Base-by-base conservation (phyloP, 176 grass and related monocot species). In the Tillandsia fasciculata region DNA sequence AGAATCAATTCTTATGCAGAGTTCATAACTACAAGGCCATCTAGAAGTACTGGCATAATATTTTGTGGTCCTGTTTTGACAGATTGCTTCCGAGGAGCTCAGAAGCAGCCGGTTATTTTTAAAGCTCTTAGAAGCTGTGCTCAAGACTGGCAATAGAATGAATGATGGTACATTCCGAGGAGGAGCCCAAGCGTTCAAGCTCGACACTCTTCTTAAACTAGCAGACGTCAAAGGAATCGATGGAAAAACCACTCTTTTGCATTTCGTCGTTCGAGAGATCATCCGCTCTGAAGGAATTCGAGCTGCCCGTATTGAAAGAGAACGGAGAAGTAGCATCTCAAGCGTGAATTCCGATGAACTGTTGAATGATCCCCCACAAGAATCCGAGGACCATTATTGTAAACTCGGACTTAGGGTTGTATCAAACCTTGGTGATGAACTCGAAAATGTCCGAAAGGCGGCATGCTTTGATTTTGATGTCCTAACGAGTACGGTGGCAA, bases 141-240 rank as follows among this genome's bases (percentile, higher is more conserved):
- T 99, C 66, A 99, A 99, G 81, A 87, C 87, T 7, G 89, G 94
- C 14, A 93, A 93, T 66, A 80, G 82, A 11, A 93, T 99, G 81
- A 99, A 99, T 76, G 78, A 80, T 68, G 94, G 89, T 76, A 90
- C 94, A 14, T 87, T 83, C 78, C 90, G 89, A 75, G 87, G 90
- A 63, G 86, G 57, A 66, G 94, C 94, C 69, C 83, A 87, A 65
- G 87, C 90, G 54, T 87, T 99, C 73, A 99, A 89, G 74, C 82
- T 99, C 5, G 90, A 99, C 80, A 99, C 83, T 3, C 82, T 99
- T 18, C 77, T 90, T 20, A 93, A 99, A 83, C 50, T 99, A 48
- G 74, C 83, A 54, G 94, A 93, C 53, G 74, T 99, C 63, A 90
- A 93, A 79, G 94, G 87, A 77, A 69, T 72, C 81, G 87, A 93